These are phyloP conservation scores for Aspergillaceae sp. DNA, from an alignment of 2,329 filamentous ascomycete genomes.

Conservation along the genomic window DNA sequence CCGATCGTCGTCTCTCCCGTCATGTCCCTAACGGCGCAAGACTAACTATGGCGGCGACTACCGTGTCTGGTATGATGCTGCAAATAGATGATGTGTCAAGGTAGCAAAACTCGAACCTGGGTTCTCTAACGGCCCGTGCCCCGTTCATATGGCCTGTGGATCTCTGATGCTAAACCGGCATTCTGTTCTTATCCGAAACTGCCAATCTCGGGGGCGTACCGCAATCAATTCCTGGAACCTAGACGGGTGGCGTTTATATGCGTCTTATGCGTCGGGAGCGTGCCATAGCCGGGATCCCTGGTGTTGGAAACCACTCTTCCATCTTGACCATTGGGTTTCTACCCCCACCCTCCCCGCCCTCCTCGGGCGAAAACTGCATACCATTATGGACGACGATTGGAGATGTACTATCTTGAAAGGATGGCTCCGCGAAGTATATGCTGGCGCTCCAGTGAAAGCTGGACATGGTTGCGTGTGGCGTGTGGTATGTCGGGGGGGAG, in stretches of 20 bases:
- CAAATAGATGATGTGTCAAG: constrained; percentile 12
- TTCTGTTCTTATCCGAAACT: not conserved
- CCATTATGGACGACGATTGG: no score
- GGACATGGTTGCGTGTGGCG: no score
- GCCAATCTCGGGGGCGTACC: not conserved
- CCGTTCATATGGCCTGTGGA: not conserved
- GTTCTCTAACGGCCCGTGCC: not conserved
- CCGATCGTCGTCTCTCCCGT: constrained; percentile 3
- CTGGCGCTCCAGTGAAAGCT: no score
- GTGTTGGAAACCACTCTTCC: not conserved
- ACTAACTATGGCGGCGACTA: not conserved
- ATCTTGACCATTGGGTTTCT: not conserved
- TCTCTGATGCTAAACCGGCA: not conserved
- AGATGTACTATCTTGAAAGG: no score
- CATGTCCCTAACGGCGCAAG: constrained; percentile 7
- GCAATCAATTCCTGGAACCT: not conserved
- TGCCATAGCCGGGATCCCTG: not conserved
- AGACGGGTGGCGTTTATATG: not conserved
- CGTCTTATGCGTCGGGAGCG: not conserved
- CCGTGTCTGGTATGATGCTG: not conserved
- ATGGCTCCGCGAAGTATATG: no score
- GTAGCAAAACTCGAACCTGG: constrained; percentile 1
- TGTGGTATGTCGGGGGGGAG: no score
- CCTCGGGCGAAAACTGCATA: no score
- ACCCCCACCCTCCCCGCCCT: no score